Conservation (phyloP, 495 filamentous ascomycete genomes). For the Annulohypoxylon bovei region DNA sequence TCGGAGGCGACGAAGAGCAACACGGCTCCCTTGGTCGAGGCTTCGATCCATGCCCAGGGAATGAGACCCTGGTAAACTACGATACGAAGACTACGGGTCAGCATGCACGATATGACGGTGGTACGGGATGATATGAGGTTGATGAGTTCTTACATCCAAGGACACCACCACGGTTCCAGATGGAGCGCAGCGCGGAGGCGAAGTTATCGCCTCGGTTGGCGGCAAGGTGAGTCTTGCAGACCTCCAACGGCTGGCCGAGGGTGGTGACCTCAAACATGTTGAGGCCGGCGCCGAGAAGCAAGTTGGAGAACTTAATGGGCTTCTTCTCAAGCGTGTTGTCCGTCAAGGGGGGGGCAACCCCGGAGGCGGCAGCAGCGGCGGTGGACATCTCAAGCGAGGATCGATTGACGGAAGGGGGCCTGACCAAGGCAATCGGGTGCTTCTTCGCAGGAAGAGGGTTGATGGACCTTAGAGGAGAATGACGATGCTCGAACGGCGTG, state of each 20-base stretch:
- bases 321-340: constrained; percentile 86
- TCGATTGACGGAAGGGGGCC: constrained; percentile 71
- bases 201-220: constrained; percentile 93
- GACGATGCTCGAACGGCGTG: constrained; percentile 17
- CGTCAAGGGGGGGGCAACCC: constrained; percentile 61
- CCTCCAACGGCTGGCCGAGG: constrained; percentile 87
- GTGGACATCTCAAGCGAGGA: constrained; percentile 65
- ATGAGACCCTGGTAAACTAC: constrained; percentile 99
- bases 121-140: not conserved
- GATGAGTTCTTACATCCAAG: constrained; percentile 83
- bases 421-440: constrained; percentile 92
- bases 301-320: constrained; percentile 99
- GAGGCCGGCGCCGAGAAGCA: constrained; percentile 93
- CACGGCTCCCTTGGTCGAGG: constrained; percentile 98
- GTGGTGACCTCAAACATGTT: constrained; percentile 98
- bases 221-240: constrained; percentile 99
- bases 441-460: constrained; percentile 70
- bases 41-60: constrained; percentile 99
- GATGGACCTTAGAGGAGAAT: constrained; percentile 23
- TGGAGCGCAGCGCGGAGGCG: constrained; percentile 78
- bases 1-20: constrained; percentile 99
- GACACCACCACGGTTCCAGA: constrained; percentile 94
- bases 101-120: not conserved
- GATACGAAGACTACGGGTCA: constrained; percentile 15
- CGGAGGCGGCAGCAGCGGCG: constrained; percentile 63